Conservation (phyloP, 139 green algal species). For the Astrephomene gubernaculifera region DNA sequence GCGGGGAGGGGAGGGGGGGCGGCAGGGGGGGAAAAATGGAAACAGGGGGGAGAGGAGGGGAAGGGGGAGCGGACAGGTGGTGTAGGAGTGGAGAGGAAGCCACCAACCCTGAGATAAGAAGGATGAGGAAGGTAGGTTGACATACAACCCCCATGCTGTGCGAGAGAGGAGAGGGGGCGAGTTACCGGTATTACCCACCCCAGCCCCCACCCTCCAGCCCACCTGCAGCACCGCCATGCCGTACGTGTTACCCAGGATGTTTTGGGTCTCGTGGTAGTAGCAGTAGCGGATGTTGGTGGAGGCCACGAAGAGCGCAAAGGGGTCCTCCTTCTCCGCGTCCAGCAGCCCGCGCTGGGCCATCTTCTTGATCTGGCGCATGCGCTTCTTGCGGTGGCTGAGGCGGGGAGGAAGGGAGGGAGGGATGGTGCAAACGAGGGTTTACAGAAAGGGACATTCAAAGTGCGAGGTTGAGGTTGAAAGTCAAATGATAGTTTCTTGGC, state of each 20-base stretch:
- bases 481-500: too few species aligned
- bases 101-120: too few species aligned
- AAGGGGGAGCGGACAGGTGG: not conserved
- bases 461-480: too few species aligned
- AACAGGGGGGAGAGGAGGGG: not conserved
- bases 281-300: conserved; percentile 98
- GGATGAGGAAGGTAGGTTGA: too few species aligned
- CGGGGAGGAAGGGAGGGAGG: not conserved
- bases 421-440: too few species aligned
- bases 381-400: conserved; percentile 93
- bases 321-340: conserved; percentile 97
- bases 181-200: not conserved
- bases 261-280: conserved; percentile 98
- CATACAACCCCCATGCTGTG: too few species aligned
- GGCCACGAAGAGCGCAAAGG: conserved; percentile 97
- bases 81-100: too few species aligned
- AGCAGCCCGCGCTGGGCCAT: conserved; percentile 92
- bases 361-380: conserved; percentile 97
- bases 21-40: not conserved
- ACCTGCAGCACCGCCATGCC: conserved; percentile 99
- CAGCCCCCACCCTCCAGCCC: not conserved
- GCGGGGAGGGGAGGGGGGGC: not conserved
- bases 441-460: too few species aligned
- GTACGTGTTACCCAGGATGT: conserved; percentile 98
- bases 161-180: not conserved